Conservation (phyloP, 805 yeast genomes). For the Starmera quercuum region DNA sequence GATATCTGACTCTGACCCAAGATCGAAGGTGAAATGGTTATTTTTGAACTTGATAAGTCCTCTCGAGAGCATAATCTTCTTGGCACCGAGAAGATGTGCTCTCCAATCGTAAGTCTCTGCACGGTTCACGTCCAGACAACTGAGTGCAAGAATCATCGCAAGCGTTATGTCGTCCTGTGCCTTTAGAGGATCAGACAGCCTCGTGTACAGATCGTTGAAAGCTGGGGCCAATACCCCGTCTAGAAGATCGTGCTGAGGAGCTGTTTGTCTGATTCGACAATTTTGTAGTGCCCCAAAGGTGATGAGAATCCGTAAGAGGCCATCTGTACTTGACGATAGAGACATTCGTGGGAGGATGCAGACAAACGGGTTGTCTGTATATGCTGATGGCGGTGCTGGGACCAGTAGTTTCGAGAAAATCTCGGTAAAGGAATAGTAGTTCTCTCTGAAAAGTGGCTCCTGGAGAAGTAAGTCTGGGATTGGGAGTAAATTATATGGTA, state of each 20-base stretch:
- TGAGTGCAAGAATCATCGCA: constrained; percentile 50
- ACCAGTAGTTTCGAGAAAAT: constrained; percentile 55
- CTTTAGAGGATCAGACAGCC: constrained; percentile 41
- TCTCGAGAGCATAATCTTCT: constrained; percentile 44
- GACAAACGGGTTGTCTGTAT: constrained; percentile 59
- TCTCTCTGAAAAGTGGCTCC: constrained; percentile 52
- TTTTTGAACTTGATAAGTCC: constrained; percentile 20
- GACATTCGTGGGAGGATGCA: constrained; percentile 63
- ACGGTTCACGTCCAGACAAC: constrained; percentile 48
- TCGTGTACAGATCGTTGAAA: constrained; percentile 44
- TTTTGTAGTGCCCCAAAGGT: constrained; percentile 41
- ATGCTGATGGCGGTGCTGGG: constrained; percentile 53
- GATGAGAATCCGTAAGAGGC: constrained; percentile 45
- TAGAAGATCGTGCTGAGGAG: constrained; percentile 27
- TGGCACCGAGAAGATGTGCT: constrained; percentile 61
- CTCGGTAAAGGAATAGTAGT: constrained; percentile 55
- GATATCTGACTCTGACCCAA: constrained; percentile 12
- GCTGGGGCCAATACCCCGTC: constrained; percentile 49
- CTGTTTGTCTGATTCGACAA: constrained; percentile 13
- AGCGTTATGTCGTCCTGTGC: constrained; percentile 61
- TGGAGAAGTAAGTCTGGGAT: constrained; percentile 53
- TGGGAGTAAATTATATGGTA: too few species aligned
- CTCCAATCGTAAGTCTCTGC: constrained; percentile 43
- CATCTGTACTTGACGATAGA: constrained; percentile 44
- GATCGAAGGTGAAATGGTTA: constrained; percentile 7